Evolutionary conservation across 495 filamentous ascomycete species (phyloP), one percentile per base, ranked within the genome.

Genomic region (Penicillium herquei): DNA sequence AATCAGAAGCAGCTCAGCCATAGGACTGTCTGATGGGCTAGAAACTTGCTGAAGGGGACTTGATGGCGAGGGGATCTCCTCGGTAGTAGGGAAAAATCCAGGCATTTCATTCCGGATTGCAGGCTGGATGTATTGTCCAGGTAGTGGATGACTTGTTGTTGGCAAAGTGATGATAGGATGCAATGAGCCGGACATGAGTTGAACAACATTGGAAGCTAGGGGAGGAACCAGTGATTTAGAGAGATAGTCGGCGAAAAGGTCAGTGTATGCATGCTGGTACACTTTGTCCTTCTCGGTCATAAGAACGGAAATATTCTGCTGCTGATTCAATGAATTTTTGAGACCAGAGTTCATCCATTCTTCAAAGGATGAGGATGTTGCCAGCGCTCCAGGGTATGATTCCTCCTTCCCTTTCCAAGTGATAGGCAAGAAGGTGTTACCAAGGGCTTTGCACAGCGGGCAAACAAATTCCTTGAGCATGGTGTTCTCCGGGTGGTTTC

Each of bases 371-470:
- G 59, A 71, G 6, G 81, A 63, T 1, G 83, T 66, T 30, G 82
- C 77, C 45, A 96, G 58, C 6, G 83, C 77, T 3, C 87, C 87
- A 0, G 89, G 87, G 59, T 90, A 88, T 1, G 81, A 78, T 64
- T 94, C 89, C 57, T 92, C 88, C 66, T 97, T 91, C 18, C 87
- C 87, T 61, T 90, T 91, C 95, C 95, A 99, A 33, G 94, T 88
- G 46, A 98, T 92, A 2, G 95, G 95, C 32, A 99, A 71, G 75
- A 99, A 98, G 7, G 90, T 82, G 64, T 99, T 99, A 3, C 95
- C 94, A 7, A 98, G 80, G 1, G 95, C 95, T 71, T 98, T 99
- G 76, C 94, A 99, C 11, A 99, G 79, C n/a, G 94, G 94, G 60
- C 94, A 99, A 26, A 96, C 88, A 62, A 98, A 99, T 57, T 99